Base-by-base conservation (phyloP, 2,329 filamentous ascomycete species). In the Aspergillus candidus region DNA sequence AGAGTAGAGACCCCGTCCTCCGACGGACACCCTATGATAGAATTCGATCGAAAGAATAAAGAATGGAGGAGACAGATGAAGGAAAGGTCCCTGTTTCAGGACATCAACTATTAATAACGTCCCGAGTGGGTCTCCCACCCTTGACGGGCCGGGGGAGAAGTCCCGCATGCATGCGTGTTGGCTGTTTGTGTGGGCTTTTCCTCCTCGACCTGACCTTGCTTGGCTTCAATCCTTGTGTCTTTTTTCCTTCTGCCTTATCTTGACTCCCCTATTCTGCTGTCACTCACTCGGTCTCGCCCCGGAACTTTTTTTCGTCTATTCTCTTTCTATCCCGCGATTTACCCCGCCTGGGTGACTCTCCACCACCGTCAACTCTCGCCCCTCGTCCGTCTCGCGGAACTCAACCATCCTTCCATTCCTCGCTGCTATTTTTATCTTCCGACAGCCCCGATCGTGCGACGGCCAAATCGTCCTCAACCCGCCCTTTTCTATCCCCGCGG, bases 361-460 rank as follows among this genome's bases (percentile, higher is more conserved):
- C 7, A 27, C 6, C 7, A 27, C 30, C 36, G 29, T 41, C 40
- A 18, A 41, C 43, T 13, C 18, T 32, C 38, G 13, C 35, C 35
- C 29, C n/a, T 13, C 39, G 13, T 38, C 32, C n/a, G 14, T 29
- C 15, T 18, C 27, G 12, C 14, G 18, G n/a, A 44, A n/a, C 32
- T 22, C 36, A 32, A 46, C 27, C 33, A 27, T 13, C 39, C 27
- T 31, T 37, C 27, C 36, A 39, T 38, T 46, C 41, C 35, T 47
- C 34, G 17, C 42, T 40, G 41, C 50, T 55, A 55, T 53, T 53
- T 55, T 55, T 53, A 52, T 49, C 50, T 36, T 43, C 6, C 47
- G 38, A 44, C 35, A 29, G 43, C 48, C 46, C 18, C n/a, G 17
- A 6, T 18, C 39, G 43, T 53, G 45, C 50, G 43, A 53, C 41